Evolutionary conservation across 2,329 filamentous ascomycete genomes (phyloP).

Genomic region (Phyllosticta paracitricarpa): DNA sequence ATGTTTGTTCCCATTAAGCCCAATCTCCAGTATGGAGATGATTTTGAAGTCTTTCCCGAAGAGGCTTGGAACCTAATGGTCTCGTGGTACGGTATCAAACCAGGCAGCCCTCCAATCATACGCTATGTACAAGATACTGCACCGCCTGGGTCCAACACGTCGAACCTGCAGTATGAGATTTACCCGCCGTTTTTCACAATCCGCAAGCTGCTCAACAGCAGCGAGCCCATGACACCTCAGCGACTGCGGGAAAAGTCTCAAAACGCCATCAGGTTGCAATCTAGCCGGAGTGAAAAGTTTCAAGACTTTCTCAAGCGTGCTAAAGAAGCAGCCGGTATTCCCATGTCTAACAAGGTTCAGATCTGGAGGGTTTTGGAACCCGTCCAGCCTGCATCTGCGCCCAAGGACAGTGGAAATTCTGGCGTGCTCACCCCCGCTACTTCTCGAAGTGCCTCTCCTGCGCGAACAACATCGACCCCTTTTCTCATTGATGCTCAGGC

Average conservation of each 20-base stretch:
- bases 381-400: constrained; percentile 27
- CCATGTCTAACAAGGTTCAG: constrained; percentile 62
- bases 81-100: constrained; percentile 69
- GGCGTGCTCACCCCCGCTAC: constrained; percentile 37
- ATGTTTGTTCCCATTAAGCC: constrained; percentile 64
- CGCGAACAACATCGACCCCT: constrained; percentile 34
- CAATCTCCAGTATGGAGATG: constrained; percentile 52
- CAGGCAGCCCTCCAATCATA: constrained; percentile 60
- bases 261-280: constrained; percentile 55
- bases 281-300: constrained; percentile 60
- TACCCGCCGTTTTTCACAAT: constrained; percentile 78
- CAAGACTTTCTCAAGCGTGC: constrained; percentile 66
- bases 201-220: constrained; percentile 60
- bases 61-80: constrained; percentile 74
- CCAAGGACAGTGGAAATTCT: constrained; percentile 11
- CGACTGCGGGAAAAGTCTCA: constrained; percentile 51
- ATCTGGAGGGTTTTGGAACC: constrained; percentile 57
- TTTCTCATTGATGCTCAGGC: constrained; percentile 53
- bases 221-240: constrained; percentile 43
- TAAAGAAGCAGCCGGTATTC: constrained; percentile 60
- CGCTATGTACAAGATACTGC: constrained; percentile 71
- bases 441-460: constrained; percentile 34
- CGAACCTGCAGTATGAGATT: constrained; percentile 70
- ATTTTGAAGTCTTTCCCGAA: constrained; percentile 67
- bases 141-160: constrained; percentile 37